A percentile compares a stretch with the other conserved stretches of the same genome.
phyloP scores from a whole-genome alignment of 192 early-diverging fungal species.

The Backusella sp. region DNA sequence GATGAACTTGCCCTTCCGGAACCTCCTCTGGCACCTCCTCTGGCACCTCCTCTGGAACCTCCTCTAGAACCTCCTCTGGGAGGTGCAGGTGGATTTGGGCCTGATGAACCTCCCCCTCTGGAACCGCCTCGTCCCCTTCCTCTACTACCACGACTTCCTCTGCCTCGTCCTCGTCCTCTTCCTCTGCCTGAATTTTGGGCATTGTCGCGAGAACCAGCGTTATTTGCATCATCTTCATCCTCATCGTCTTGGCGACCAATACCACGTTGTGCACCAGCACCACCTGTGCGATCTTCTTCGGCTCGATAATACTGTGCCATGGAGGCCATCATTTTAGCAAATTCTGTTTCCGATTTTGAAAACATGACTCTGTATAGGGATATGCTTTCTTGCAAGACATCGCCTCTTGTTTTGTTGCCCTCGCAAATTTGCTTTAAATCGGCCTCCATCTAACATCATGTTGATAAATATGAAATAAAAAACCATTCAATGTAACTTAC shows the following conservation, averaged over 20 bases:
- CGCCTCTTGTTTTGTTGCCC: slow-evolving; percentile 60
- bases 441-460: slow-evolving; percentile 63
- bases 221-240: not conserved
- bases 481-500: slow-evolving; percentile 32
- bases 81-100: too few relatives aligned
- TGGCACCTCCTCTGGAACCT: slow-evolving; percentile 9
- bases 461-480: slow-evolving; percentile 1
- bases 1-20: not conserved
- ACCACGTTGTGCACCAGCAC: not conserved
- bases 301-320: slow-evolving; percentile 21
- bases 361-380: slow-evolving; percentile 75
- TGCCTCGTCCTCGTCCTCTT: slow-evolving; percentile 5
- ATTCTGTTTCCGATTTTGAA: slow-evolving; percentile 44
- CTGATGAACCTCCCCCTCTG: not conserved
- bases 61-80: not conserved
- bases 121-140: slow-evolving; percentile 2
- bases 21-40: not conserved
- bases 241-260: not conserved
- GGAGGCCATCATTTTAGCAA: slow-evolving; percentile 49
- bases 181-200: not conserved
- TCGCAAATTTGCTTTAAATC: slow-evolving; percentile 74
- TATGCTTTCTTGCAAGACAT: slow-evolving; percentile 69
- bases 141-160: not conserved
- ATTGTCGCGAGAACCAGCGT: not conserved
- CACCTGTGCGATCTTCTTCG: slow-evolving; percentile 25